Evolutionary conservation across 2,329 filamentous ascomycete genomes (phyloP), one percentile per base, ranked within the genome.

Genomic region (Scleromitrula shiraiana): DNA sequence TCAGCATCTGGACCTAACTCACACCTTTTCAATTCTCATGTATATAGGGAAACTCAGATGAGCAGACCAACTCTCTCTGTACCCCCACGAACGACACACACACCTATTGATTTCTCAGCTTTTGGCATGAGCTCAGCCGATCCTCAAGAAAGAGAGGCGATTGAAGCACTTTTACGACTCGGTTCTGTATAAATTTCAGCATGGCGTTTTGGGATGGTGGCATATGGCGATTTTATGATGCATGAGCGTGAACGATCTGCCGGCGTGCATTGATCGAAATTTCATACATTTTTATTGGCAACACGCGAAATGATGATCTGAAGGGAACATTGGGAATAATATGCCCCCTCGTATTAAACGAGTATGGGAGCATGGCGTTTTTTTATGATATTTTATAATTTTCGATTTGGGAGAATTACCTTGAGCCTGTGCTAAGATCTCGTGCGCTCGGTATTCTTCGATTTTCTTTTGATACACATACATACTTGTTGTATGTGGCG

Each of bases 101-200:
- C 67, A 54, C 42, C 70, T 54, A 65, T 66, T 60, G 68, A 77
- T 65, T 68, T 80, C 59, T 70, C 72, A 50, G 56, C 59, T 36
- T 61, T 59, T 49, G 59, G 59, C 38, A 58, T 60, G 56, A 53
- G 55, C 39, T 76, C 79, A n/a, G 38, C 45, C 46, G 79, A 83
- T 64, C 77, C 80, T 52, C 83, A 88, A 67, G 87, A 91, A 72
- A 82, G 83, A 59, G 86, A 88, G 67, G 87, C 87, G 47, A 78
- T 90, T 55, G 86, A 88, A 67, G 87, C 86, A 56, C 78, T 91
- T 62, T 72, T 93, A 62, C 79, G 82, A 66, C 83, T 93, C 67
- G 84, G 86, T 68, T 90, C 85, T 78, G 73, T 83, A 78, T 83
- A 82, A 62, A 61, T 57, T 46, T 51, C 45, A 46, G 46, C 49